Percentiles rank a stretch among this genome's conserved stretches.
These are phyloP conservation scores for Lactarius indigo DNA, from an alignment of 768 basidiomycete genomes.

Conservation along the genomic window DNA sequence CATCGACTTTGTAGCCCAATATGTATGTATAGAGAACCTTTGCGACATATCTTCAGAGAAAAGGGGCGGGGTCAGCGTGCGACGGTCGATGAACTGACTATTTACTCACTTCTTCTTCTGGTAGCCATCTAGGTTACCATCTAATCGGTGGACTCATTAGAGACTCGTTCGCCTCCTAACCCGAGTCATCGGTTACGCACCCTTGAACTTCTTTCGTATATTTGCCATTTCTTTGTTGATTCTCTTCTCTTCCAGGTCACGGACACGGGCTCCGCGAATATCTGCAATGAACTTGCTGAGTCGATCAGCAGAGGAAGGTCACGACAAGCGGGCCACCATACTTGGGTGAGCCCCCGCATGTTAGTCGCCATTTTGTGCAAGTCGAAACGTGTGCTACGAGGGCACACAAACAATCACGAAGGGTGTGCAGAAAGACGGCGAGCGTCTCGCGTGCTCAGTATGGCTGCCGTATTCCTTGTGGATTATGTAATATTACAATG, in stretches of 20 bases:
- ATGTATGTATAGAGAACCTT: constrained; percentile 99
- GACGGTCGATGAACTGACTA: constrained; percentile 12
- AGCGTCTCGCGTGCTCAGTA: background rate
- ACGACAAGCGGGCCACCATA: constrained; percentile 34
- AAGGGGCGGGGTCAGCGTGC: background rate
- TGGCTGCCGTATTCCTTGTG: background rate
- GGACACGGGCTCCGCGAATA: constrained; percentile 92
- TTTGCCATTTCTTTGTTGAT: constrained; percentile 99
- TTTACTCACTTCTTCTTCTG: constrained; percentile 85
- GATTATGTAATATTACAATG: background rate
- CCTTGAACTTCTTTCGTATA: constrained; percentile 98
- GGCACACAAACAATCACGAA: background rate
- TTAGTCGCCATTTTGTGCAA: constrained; percentile 67
- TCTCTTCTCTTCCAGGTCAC: constrained; percentile 96
- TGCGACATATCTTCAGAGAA: constrained; percentile 72
- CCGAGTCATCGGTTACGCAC: constrained; percentile 36
- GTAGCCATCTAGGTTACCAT: constrained; percentile 84
- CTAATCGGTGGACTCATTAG: constrained; percentile 35
- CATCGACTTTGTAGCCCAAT: constrained; percentile 96
- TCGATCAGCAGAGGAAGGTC: constrained; percentile 12
- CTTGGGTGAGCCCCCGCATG: constrained; percentile 94
- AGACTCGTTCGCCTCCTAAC: background rate
- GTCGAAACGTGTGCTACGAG: background rate
- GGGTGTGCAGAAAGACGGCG: background rate
- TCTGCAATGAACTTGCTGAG: constrained; percentile 89